Percentiles rank a stretch among this genome's conserved stretches.
Conservation (phyloP, 139 green algal genomes). For the Closterium sp. region DNA sequence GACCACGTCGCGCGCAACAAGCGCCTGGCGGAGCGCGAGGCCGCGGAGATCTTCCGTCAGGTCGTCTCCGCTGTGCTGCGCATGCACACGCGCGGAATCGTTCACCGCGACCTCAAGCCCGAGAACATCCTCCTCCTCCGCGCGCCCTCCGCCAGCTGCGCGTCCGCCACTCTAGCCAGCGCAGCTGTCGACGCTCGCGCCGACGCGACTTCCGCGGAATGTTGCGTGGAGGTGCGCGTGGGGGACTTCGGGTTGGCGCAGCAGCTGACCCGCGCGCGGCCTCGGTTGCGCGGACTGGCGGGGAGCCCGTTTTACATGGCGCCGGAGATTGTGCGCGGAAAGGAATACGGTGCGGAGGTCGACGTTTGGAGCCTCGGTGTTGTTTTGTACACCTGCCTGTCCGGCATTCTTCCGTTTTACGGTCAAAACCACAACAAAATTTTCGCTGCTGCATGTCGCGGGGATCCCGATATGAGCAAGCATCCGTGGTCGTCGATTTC, state of each 20-base stretch:
- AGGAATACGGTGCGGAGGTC: neutral
- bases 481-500: constrained; percentile 25
- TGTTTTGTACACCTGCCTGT: neutral
- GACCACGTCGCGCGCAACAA: constrained; percentile 74
- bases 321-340: neutral
- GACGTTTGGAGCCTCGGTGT: constrained; percentile 10
- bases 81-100: constrained; percentile 90
- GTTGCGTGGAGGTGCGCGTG: neutral
- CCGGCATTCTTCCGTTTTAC: neutral
- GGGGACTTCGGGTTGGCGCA: neutral
- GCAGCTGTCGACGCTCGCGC: no score
- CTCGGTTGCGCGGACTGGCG: neutral
- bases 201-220: neutral
- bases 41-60: constrained; percentile 53
- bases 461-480: constrained; percentile 5
- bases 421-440: constrained; percentile 59
- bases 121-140: constrained; percentile 96
- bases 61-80: constrained; percentile 86
- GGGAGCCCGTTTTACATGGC: constrained; percentile 9
- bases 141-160: constrained; percentile 22
- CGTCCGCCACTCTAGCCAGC: neutral
- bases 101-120: constrained; percentile 81
- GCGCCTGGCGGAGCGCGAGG: constrained; percentile 81
- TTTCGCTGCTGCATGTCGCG: constrained; percentile 47
- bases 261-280: neutral